Percentiles rank a stretch among this genome's conserved stretches.
Conservation (phyloP, 345 rosid genomes). For the Pistacia integerrima region DNA sequence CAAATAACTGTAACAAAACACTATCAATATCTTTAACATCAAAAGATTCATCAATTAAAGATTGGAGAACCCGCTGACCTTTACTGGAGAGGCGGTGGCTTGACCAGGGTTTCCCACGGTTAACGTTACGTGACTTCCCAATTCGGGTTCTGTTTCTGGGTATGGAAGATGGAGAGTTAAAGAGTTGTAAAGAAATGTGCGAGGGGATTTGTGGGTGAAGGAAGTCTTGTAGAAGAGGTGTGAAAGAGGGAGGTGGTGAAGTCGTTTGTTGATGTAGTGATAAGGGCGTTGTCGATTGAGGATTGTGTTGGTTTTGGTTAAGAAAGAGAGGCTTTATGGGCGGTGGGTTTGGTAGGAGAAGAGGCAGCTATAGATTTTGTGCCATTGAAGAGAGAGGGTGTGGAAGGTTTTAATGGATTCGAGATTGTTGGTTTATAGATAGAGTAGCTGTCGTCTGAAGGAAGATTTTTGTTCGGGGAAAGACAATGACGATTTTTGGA, state of each 20-base stretch:
- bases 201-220: conserved; percentile 32
- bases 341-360: conserved; percentile 62
- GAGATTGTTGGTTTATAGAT: not conserved
- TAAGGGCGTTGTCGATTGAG: conserved; percentile 23
- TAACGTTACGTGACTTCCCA: conserved; percentile 62
- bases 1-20: conserved; percentile 43
- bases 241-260: conserved; percentile 29
- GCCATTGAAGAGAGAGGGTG: conserved; percentile 51
- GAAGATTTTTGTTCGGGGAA: not conserved
- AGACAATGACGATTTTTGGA: not conserved
- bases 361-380: conserved; percentile 74
- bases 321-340: conserved; percentile 49
- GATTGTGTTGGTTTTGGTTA: conserved; percentile 34
- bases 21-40: conserved; percentile 44
- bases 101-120: conserved; percentile 84
- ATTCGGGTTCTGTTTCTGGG: conserved; percentile 55
- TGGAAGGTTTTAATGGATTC: not conserved
- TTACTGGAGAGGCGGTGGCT: conserved; percentile 57
- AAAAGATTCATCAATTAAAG: conserved; percentile 56
- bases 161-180: conserved; percentile 19
- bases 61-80: conserved; percentile 64
- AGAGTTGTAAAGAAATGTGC: conserved; percentile 31
- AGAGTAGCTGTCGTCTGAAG: not conserved
- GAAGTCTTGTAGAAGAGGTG: conserved; percentile 37
- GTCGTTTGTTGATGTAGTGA: conserved; percentile 6